These are phyloP conservation scores for Ophiostoma quercus DNA, from an alignment of 2,329 filamentous ascomycete species.

Conservation along the genomic window DNA sequence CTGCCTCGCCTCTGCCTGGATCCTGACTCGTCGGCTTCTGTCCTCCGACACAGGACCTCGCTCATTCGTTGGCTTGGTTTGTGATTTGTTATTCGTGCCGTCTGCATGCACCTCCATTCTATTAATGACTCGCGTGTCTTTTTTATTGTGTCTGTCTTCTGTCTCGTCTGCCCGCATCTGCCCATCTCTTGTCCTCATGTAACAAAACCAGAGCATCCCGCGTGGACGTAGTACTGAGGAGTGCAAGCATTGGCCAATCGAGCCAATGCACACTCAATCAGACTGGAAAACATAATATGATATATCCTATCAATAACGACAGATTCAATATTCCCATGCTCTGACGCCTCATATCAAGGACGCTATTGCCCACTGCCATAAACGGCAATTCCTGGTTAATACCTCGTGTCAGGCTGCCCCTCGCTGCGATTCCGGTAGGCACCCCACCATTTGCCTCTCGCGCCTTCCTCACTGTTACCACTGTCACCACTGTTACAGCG, in stretches of 20 bases:
- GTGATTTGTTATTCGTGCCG: too few species aligned
- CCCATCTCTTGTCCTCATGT: background rate
- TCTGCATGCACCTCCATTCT: too few species aligned
- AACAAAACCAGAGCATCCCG: background rate
- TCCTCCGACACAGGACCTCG: background rate
- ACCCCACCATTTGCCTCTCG: background rate
- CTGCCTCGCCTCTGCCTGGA: background rate
- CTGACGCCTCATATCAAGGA: background rate
- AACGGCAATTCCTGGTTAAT: too few species aligned
- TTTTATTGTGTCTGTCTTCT: background rate
- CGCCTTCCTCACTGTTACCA: too few species aligned
- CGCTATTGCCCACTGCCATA: background rate
- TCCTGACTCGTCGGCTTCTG: background rate
- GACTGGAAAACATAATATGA: too few species aligned
- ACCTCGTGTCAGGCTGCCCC: too few species aligned
- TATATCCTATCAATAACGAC: too few species aligned
- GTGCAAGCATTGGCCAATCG: too few species aligned
- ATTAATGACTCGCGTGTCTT: too few species aligned
- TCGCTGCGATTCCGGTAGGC: conserved; percentile 10
- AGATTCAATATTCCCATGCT: too few species aligned
- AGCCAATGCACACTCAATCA: background rate
- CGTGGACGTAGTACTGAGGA: background rate
- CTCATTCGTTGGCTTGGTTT: background rate
- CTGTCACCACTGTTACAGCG: too few species aligned
- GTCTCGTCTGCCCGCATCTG: background rate